Base-by-base conservation (phyloP, 495 filamentous ascomycete genomes). In the Zalerion maritima region DNA sequence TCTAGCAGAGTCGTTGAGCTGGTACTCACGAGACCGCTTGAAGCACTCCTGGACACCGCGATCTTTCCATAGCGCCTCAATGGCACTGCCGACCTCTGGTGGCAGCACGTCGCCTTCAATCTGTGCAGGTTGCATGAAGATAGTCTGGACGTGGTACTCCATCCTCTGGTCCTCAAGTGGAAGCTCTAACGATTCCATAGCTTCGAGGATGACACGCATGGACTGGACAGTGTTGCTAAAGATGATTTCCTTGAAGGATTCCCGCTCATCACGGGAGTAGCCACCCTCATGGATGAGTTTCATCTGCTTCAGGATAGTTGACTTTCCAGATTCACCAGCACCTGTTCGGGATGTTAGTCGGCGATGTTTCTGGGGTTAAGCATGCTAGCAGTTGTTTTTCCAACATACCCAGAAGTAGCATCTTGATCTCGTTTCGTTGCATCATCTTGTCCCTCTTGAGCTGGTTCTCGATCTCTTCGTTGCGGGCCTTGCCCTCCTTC, bases 231-330 rank as follows among this genome's bases (percentile, higher is more conserved):
- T 91, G 59, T 94, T 93, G 68, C 83, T 92, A 71, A 93, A 93
- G 60, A 94, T 93, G 57, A 93, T 92, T 57, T 92, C 85, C 53
- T 91, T 89, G 75, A 79, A 81, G 14, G 76, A 79, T 49, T 84
- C 78, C 34, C 78, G 66, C 55, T 84, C 78, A 45, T 78, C 74
- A 53, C 73, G 73, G 30, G 72, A 78, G 50, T 82, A 84, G 38
- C 78, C 78, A 35, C 78, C 78, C 48, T 81, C 75, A 52, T 84
- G 75, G 43, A 84, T 84, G 32, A 84, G 68, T 58, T 81, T 94
- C 89, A 97, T 97, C 73, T 97, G 89, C 64, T 97, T 97, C 34
- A 97, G 68, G 47, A 97, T 94, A 8, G 89, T 97, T 28, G 91
- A 96, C 65, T 97, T 97, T 57, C 89, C 89, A 45, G 89, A 96